Conservation (phyloP, 306 rosid genomes). For the Sophora flavescens region DNA sequence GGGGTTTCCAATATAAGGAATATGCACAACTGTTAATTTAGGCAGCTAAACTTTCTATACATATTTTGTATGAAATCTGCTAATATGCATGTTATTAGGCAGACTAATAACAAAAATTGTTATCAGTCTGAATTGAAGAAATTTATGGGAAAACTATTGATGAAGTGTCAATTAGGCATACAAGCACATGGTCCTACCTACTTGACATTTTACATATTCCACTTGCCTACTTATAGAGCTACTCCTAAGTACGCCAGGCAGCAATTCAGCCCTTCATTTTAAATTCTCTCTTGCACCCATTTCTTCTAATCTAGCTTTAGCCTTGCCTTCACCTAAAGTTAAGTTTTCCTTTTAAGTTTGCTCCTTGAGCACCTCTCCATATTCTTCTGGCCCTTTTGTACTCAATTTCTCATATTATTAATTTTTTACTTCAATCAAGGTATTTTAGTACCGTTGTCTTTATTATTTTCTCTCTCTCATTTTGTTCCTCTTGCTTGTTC, state of each 20-base stretch:
- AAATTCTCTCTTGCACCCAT: conserved; percentile 40
- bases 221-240: conserved; percentile 59
- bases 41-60: conserved; percentile 23
- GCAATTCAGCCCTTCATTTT: conserved; percentile 44
- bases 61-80: not conserved
- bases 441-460: conserved; percentile 44
- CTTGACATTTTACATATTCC: conserved; percentile 56
- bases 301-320: conserved; percentile 27
- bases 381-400: conserved; percentile 39
- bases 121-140: conserved; percentile 3
- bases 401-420: conserved; percentile 22
- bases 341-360: conserved; percentile 45
- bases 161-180: conserved; percentile 53
- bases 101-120: not conserved
- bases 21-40: not conserved
- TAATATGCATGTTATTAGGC: conserved; percentile 35
- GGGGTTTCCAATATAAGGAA: conserved; percentile 34
- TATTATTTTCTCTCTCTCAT: conserved; percentile 49
- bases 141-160: conserved; percentile 35
- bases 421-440: conserved; percentile 26
- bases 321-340: conserved; percentile 37
- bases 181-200: conserved; percentile 63
- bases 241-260: conserved; percentile 45
- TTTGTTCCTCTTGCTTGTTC: conserved; percentile 45
- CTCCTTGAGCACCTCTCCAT: conserved; percentile 24